Evolutionary conservation across 1,284 basidiomycete species (phyloP).

Genomic region (Malassezia japonica): DNA sequence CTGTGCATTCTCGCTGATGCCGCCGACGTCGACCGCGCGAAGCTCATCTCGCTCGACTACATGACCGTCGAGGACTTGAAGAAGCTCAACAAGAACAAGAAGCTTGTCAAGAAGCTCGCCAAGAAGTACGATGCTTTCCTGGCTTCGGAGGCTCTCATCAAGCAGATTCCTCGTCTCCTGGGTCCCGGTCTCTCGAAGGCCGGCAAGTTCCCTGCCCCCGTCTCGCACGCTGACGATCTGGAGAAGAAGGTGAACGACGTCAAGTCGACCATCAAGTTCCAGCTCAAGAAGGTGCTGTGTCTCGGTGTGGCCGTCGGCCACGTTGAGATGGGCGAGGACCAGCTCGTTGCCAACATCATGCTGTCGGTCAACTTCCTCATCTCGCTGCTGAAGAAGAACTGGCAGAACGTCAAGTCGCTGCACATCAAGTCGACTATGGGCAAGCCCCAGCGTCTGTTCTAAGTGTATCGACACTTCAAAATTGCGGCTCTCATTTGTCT

Average conservation of each 20-base stretch:
- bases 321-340: constrained; percentile 94
- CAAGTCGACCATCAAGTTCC: constrained; percentile 74
- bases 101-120: constrained; percentile 98
- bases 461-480: constrained; percentile 45
- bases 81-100: constrained; percentile 99
- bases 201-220: constrained; percentile 92
- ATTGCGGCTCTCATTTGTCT: background rate
- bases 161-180: constrained; percentile 98
- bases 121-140: constrained; percentile 99
- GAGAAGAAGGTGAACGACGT: constrained; percentile 87
- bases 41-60: constrained; percentile 87
- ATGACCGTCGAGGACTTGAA: constrained; percentile 99
- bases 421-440: constrained; percentile 99
- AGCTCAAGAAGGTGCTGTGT: constrained; percentile 90
- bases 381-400: constrained; percentile 98
- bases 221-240: constrained; percentile 87
- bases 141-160: constrained; percentile 94
- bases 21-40: constrained; percentile 95
- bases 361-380: constrained; percentile 98
- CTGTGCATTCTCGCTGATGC: constrained; percentile 99
- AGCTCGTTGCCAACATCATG: constrained; percentile 95
- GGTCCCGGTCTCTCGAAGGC: constrained; percentile 99
- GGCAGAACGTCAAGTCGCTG: constrained; percentile 98
- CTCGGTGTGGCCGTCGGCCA: constrained; percentile 97
- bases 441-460: constrained; percentile 90